Percentiles rank a stretch among this genome's conserved stretches.
Evolutionary conservation across 2,329 filamentous ascomycete species (phyloP).

Genomic region (Pseudogymnoascus sp.): DNA sequence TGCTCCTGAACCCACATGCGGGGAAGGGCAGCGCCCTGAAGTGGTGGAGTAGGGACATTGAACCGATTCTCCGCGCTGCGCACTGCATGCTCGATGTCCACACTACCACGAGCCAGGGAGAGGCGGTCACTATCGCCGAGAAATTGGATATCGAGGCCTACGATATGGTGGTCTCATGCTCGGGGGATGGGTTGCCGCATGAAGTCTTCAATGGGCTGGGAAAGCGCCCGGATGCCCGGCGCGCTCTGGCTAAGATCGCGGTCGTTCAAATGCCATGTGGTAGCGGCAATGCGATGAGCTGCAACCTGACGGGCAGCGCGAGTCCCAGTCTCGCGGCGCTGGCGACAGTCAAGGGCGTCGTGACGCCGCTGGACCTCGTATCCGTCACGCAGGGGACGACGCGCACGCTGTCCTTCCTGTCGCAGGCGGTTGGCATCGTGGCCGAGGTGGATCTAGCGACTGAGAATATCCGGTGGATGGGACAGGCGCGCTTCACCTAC

Average conservation of each 20-base stretch:
- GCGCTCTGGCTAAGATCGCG: conserved; percentile 67
- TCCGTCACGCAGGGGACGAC: conserved; percentile 75
- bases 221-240: conserved; percentile 62
- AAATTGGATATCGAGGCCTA: conserved; percentile 68
- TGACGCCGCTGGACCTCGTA: conserved; percentile 75
- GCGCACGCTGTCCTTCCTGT: conserved; percentile 77
- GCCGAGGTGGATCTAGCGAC: conserved; percentile 86
- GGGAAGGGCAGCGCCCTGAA: conserved; percentile 70
- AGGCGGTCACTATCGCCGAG: conserved; percentile 69
- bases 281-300: conserved; percentile 87
- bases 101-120: conserved; percentile 60
- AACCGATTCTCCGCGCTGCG: conserved; percentile 76
- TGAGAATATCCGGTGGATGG: conserved; percentile 90
- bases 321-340: conserved; percentile 68
- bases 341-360: conserved; percentile 75
- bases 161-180: conserved; percentile 82
- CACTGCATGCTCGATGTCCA: conserved; percentile 67
- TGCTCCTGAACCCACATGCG: conserved; percentile 84
- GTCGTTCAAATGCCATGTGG: conserved; percentile 86
- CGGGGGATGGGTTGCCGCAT: conserved; percentile 83
- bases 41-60: conserved; percentile 65
- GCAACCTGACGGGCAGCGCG: conserved; percentile 78
- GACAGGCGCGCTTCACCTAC: conserved; percentile 71
- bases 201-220: conserved; percentile 93
- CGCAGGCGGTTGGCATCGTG: conserved; percentile 80